A percentile compares a stretch with the other conserved stretches of the same genome.
Evolutionary conservation across 306 rosid genomes (phyloP).

Genomic region (Bauhinia variegata): DNA sequence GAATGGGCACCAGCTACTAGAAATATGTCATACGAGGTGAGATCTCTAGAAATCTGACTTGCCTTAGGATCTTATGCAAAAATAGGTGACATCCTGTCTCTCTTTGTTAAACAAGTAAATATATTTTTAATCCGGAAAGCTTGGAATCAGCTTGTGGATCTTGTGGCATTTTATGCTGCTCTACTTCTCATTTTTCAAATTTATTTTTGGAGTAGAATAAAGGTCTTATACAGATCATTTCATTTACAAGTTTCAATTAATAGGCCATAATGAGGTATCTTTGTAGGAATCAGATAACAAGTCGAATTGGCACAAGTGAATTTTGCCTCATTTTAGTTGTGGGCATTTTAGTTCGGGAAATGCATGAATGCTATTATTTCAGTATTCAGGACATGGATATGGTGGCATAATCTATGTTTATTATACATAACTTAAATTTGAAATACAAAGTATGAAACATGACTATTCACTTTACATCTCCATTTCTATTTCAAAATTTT

Average conservation of each 20-base stretch:
- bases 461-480: slow-evolving; percentile 7
- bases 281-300: slow-evolving; percentile 7
- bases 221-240: neutral
- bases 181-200: neutral
- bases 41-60: neutral
- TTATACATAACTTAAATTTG: slow-evolving; percentile 9
- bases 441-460: neutral
- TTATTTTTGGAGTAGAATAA: neutral
- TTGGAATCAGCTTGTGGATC: neutral
- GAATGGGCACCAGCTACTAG: slow-evolving; percentile 87
- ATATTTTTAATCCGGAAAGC: neutral
- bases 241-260: neutral
- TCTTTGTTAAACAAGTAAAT: too few species aligned
- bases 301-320: slow-evolving; percentile 10
- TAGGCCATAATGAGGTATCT: neutral
- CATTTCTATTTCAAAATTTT: neutral
- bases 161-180: slow-evolving; percentile 10
- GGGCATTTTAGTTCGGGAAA: neutral
- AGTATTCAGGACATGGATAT: neutral
- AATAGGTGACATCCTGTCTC: too few species aligned
- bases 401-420: neutral
- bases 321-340: neutral
- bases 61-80: too few species aligned
- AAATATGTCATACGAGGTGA: slow-evolving; percentile 80
- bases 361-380: neutral